Evolutionary conservation across 441 rosid genomes (phyloP).

Genomic region (Mallotus repandus): DNA sequence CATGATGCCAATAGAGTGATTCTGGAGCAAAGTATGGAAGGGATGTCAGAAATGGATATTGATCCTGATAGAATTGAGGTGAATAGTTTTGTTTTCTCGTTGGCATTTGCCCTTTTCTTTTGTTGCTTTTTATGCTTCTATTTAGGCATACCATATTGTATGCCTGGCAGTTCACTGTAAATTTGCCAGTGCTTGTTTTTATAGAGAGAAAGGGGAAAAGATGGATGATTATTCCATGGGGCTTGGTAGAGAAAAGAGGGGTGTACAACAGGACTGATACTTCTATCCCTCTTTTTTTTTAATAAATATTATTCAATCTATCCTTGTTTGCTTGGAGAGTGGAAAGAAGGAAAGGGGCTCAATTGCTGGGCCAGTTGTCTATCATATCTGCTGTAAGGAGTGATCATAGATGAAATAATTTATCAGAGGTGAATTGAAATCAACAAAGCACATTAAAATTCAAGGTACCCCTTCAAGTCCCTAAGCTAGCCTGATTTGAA

Average conservation of each 20-base stretch:
- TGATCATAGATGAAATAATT: too few species aligned
- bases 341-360: background rate
- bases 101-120: background rate
- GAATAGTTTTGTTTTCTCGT: constrained; percentile 6
- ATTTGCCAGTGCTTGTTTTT: background rate
- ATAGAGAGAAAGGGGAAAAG: background rate
- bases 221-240: background rate
- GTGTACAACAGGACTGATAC: too few species aligned
- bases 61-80: constrained; percentile 92
- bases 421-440: too few species aligned
- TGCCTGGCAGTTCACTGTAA: background rate
- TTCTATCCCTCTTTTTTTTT: too few species aligned
- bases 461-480: background rate
- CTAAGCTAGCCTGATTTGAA: background rate
- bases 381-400: too few species aligned
- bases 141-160: background rate
- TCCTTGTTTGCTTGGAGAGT: too few species aligned
- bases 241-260: background rate
- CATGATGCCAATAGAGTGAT: constrained; percentile 58
- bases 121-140: background rate
- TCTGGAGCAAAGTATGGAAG: constrained; percentile 66
- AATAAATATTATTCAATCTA: too few species aligned
- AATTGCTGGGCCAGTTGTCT: too few species aligned
- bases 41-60: constrained; percentile 50
- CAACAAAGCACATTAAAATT: background rate